Conservation (phyloP, 805 yeast species). For the Yamadazyma takamatsuzukensis region DNA sequence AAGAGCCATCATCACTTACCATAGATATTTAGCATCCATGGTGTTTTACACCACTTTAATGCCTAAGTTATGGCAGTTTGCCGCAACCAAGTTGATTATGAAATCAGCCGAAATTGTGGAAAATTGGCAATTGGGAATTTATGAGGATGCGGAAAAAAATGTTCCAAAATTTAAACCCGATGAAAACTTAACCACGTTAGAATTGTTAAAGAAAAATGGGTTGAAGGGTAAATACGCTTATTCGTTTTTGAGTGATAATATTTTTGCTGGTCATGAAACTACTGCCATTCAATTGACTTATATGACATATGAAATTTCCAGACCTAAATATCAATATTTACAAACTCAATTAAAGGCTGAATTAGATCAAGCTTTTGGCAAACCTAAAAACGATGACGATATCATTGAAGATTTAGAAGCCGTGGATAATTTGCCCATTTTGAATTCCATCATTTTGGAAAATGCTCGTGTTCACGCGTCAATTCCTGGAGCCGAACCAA, state of each 20-base stretch:
- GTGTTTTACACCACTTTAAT: slow-evolving; percentile 63
- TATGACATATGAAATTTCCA: slow-evolving; percentile 54
- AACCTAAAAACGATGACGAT: slow-evolving; percentile 16
- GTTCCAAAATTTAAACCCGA: slow-evolving; percentile 16
- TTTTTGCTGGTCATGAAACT: slow-evolving; percentile 77
- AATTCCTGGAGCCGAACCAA: slow-evolving; percentile 72
- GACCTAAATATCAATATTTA: slow-evolving; percentile 41
- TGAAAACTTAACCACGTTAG: slow-evolving; percentile 29
- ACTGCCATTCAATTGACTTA: slow-evolving; percentile 65
- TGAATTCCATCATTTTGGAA: slow-evolving; percentile 63
- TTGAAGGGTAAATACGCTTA: slow-evolving; percentile 31
- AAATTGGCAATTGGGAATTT: slow-evolving; percentile 43
- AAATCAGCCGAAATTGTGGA: slow-evolving; percentile 38
- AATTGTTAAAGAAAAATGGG: slow-evolving; percentile 30
- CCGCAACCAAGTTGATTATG: slow-evolving; percentile 38
- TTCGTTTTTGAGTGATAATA: slow-evolving; percentile 51
- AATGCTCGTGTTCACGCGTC: slow-evolving; percentile 61
- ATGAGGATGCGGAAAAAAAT: slow-evolving; percentile 30
- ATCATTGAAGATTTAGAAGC: slow-evolving; percentile 29
- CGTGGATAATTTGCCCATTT: slow-evolving; percentile 52
- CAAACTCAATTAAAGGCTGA: slow-evolving; percentile 51
- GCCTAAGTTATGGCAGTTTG: slow-evolving; percentile 52
- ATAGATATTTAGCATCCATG: slow-evolving; percentile 50
- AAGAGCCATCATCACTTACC: slow-evolving; percentile 40
- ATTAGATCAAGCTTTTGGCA: slow-evolving; percentile 32